These are phyloP conservation scores for Fragilaria radians DNA, from an alignment of 108 stramenopile genomes.

Conservation along the genomic window DNA sequence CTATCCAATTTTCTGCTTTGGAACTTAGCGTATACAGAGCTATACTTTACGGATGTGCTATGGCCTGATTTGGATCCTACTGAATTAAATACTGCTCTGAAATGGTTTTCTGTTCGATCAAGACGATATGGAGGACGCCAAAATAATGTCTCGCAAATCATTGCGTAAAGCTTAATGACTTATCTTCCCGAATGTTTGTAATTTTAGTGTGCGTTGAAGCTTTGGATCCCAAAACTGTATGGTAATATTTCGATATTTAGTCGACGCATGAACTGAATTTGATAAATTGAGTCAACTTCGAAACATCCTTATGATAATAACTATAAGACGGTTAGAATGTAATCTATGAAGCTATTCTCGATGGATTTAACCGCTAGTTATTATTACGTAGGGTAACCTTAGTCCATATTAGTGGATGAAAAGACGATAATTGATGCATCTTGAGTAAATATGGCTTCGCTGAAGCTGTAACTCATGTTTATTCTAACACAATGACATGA, in stretches of 20 bases:
- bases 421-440: too few species aligned
- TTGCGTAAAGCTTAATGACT: not conserved
- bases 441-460: too few species aligned
- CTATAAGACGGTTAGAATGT: too few species aligned
- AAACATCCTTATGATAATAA: too few species aligned
- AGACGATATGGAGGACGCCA: slow-evolving; percentile 63
- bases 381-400: too few species aligned
- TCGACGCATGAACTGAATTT: not conserved
- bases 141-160: not conserved
- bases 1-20: slow-evolving; percentile 87
- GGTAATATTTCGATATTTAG: not conserved
- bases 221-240: not conserved
- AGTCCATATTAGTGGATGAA: too few species aligned
- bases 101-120: slow-evolving; percentile 50
- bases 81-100: slow-evolving; percentile 35
- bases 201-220: not conserved
- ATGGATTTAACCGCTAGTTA: too few species aligned
- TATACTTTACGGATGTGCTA: slow-evolving; percentile 48
- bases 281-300: not conserved
- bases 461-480: not conserved
- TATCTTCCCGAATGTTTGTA: not conserved
- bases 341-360: too few species aligned
- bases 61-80: slow-evolving; percentile 81
- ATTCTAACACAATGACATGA: not conserved
- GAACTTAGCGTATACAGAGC: slow-evolving; percentile 77